Evolutionary conservation across 192 early-diverging fungal genomes (phyloP).

Genomic region (Umbelopsis sp.): DNA sequence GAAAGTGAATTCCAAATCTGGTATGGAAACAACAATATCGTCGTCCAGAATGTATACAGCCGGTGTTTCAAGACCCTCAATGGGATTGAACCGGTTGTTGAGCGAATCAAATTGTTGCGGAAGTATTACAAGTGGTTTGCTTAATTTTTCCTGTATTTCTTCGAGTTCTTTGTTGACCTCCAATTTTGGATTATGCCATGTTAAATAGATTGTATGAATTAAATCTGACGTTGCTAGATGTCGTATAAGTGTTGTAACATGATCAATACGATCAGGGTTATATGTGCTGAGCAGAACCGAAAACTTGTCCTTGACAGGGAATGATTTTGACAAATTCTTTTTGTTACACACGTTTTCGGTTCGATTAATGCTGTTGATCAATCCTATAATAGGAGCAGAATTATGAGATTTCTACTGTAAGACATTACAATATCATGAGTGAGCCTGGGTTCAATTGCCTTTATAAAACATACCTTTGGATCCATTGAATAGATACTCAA

Average conservation of each 20-base stretch:
- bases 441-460: neutral
- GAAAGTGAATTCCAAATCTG: slow-evolving; percentile 33
- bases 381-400: neutral
- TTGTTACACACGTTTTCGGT: slow-evolving; percentile 1
- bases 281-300: slow-evolving; percentile 34
- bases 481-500: neutral
- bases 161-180: slow-evolving; percentile 24
- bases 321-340: slow-evolving; percentile 1
- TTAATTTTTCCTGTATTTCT: neutral
- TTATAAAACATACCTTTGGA: neutral
- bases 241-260: slow-evolving; percentile 25
- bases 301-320: slow-evolving; percentile 27
- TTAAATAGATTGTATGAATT: slow-evolving; percentile 35
- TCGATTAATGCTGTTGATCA: slow-evolving; percentile 3
- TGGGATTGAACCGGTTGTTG: slow-evolving; percentile 43
- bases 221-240: slow-evolving; percentile 25
- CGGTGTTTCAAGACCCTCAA: slow-evolving; percentile 13
- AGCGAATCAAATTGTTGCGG: slow-evolving; percentile 34
- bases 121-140: slow-evolving; percentile 19
- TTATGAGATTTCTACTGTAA: neutral
- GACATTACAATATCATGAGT: too few species aligned
- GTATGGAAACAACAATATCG: slow-evolving; percentile 28
- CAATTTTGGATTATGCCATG: slow-evolving; percentile 41
- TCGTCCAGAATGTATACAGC: slow-evolving; percentile 39
- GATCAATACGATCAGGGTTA: slow-evolving; percentile 32